Evolutionary conservation across 495 filamentous ascomycete species (phyloP), one percentile per base, ranked within the genome.

Genomic region (Xylaria bambusicola): DNA sequence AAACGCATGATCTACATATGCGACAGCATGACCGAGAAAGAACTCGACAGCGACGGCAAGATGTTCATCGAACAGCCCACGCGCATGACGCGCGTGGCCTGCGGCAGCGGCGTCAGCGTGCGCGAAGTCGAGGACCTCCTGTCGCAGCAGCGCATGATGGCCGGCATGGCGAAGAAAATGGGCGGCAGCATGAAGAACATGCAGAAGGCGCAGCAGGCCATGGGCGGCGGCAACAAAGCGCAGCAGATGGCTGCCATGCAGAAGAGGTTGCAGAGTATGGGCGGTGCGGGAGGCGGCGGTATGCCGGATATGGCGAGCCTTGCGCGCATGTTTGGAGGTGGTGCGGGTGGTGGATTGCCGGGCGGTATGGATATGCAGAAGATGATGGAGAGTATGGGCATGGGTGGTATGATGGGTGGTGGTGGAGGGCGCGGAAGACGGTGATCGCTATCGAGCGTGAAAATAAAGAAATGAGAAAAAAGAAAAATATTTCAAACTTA

Each of bases 1-100:
- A 93, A 94, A 70, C 90, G 95, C 59, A 98, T 98, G 95, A 90
- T 98, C 65, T 98, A 96, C 76, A 97, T 99, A 58, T 97, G 92
- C 75, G 94, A 99, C 79, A 89, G 85, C 65, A 98, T 99, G 94
- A 98, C 93, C 1, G 84, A 87, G 21, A 93, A 93, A 65, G 94
- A 99, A 66, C 83, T 99, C 18, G 92, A 99, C 65, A 86, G 87
- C 51, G 94, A 99, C 68, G 95, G 94, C 58, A 97, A 95, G 74
- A 81, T 93, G 57, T 97, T 99, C 65, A 84, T 92, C 60, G 90
- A 95, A 44, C 88, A 97, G 72, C 94, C 94, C 10, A 90, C 90
- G 44, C 89, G 94, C 12, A 97, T 97, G 89, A 96, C 93, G 44
- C 84, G 94, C 23, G 86, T 99, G 26, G 94, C 95, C 2, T 82